Conservation (phyloP, 169 alveolate genomes). For the Toxoplasma gondii region DNA sequence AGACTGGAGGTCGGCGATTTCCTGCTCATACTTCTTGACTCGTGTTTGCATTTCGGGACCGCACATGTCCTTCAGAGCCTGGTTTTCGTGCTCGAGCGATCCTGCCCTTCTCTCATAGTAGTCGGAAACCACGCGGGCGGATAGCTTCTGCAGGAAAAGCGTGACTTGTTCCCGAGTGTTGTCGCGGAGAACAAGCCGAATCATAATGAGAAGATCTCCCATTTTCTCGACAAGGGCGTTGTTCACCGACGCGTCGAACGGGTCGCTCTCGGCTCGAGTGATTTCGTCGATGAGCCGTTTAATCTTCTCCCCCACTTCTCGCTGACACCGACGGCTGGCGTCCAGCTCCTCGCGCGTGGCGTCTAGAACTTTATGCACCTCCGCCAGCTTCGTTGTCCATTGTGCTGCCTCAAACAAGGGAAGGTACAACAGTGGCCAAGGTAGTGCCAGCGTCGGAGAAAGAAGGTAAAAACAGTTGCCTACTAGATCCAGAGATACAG, state of each 20-base stretch:
- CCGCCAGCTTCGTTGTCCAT: constrained; percentile 30
- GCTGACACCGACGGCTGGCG: background rate
- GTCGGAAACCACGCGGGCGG: background rate
- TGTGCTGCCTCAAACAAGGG: background rate
- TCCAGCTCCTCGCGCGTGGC: constrained; percentile 8
- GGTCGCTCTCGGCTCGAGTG: background rate
- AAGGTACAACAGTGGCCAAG: background rate
- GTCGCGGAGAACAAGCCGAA: background rate
- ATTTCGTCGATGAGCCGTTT: background rate
- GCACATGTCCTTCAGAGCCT: constrained; percentile 33
- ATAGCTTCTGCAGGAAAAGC: background rate
- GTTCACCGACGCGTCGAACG: background rate
- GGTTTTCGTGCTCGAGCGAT: constrained; percentile 26
- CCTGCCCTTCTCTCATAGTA: background rate
- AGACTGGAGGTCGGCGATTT: constrained; percentile 18
- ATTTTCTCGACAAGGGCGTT: constrained; percentile 1
- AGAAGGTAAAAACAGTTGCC: background rate
- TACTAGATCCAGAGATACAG: background rate
- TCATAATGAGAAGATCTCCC: background rate
- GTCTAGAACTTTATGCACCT: background rate
- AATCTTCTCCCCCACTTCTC: constrained; percentile 30
- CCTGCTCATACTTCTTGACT: background rate
- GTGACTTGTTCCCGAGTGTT: constrained; percentile 32
- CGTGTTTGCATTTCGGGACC: constrained; percentile 3
- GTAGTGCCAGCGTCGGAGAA: background rate